Evolutionary conservation across 768 basidiomycete species (phyloP), one percentile per base, ranked within the genome.

Genomic region (Boletus sp.): DNA sequence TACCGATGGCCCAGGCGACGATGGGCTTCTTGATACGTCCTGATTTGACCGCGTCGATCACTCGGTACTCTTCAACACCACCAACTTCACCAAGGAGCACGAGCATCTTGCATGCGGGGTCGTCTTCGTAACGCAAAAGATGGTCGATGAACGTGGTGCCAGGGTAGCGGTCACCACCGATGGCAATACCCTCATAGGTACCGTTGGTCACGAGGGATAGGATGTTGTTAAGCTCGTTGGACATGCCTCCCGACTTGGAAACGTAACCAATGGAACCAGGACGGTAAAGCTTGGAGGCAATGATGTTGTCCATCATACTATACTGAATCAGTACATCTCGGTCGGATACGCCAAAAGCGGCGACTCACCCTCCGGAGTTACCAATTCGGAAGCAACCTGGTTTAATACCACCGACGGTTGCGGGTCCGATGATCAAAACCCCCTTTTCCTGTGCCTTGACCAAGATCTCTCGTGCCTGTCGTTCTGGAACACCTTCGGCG

Each of bases 231-330:
- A 99, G 80, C 77, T 99, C 96, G 80, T 98, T 98, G 68, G 96
- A 98, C 96, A 99, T 99, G 75, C 96, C 96, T 65, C 96, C 96
- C 8, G 95, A 98, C 80, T 99, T 99, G 75, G 94, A 97, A 71
- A 99, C 96, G 75, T 98, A 99, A 69, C 95, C 96, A 66, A 99
- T 92, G 12, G 94, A 94, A 55, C 96, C 96, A 29, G 94, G 80
- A 68, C 95, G 94, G 84, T 98, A 99, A 60, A 99, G 89, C 81
- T 98, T 99, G 60, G 94, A 96, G 7, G 95, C 80, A 70, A 98
- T 97, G 78, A 98, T 95, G 82, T 98, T 99, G 81, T 99, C 96
- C 95, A 98, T 97, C 96, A 98, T 98, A 69, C 92, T 89, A 58
- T 7, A 10, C 2, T 10, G 33, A 50, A 50, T 66, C 7, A 65